Evolutionary conservation across 148 eudicot genomes (phyloP), one percentile per base, ranked within the genome.

Genomic region (Vaccinium macrocarpon): DNA sequence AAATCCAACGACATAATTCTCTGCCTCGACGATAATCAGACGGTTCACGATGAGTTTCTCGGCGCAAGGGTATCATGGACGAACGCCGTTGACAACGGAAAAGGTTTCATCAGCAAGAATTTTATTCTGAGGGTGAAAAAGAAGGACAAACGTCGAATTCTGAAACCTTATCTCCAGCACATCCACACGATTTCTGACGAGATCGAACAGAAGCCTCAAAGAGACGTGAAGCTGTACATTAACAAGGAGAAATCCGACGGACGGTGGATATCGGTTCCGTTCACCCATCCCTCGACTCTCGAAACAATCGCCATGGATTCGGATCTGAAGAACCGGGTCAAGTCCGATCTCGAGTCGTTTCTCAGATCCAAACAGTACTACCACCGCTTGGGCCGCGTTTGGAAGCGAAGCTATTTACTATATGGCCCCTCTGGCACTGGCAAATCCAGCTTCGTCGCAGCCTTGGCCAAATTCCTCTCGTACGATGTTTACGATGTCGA

Each of bases 391-490:
- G 99, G 99, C 18, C 92, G 98, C 18, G 94, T 91, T 46, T 96
- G 99, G 99, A 90, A 91, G 51, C 89, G 99, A 78, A 96, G 95
- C 81, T 96, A 93, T 81, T 90, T 96, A 7, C 83, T 96, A 2
- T 91, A 94, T 90, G 99, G 99, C n/a, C 94, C 97, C 1, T 93
- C 98, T n/a, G 99, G 98, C 6, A 96, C 98, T 4, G 99, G 99
- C 21, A 96, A 96, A 84, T 94, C 99, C 0, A 96, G 94, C 79
- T 96, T 96, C 89, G 90, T 93, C 53, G 93, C 97, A 10, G 97
- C 97, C 56, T 87, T 94, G 85, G 93, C 99, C 2, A 92, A 90
- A 64, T 86, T 88, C 46, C 83, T 96, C 19, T 84, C 87, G 0
- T 96, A 91, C 83, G 95, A 96, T 55, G 91, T 96, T 12, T 96